Evolutionary conservation across 179 eudicot genomes (phyloP).

Genomic region (Silene coronaria): DNA sequence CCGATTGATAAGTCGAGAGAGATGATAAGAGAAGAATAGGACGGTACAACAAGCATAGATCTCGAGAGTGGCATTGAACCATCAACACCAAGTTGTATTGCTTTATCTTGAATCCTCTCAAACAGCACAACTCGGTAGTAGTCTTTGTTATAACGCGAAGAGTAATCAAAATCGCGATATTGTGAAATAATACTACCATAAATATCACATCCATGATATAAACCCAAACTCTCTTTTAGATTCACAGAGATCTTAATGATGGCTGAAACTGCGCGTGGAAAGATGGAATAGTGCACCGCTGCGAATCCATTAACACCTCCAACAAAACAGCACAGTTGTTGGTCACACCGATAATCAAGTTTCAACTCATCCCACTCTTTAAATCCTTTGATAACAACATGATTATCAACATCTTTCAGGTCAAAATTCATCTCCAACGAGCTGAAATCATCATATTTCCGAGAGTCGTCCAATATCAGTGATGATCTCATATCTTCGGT

Average conservation of each 20-base stretch:
- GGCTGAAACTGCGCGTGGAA: not conserved
- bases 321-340: not conserved
- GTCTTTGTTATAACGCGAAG: not conserved
- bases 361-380: slow-evolving; percentile 1
- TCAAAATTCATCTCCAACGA: not conserved
- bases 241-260: not conserved
- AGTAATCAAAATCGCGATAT: slow-evolving; percentile 12
- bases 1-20: not conserved
- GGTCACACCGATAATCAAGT: not conserved
- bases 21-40: slow-evolving; percentile 8
- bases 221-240: not conserved
- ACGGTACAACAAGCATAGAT: slow-evolving; percentile 7
- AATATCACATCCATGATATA: not conserved
- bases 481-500: not conserved
- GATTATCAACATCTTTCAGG: not conserved
- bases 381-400: slow-evolving; percentile 6
- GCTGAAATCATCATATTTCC: not conserved
- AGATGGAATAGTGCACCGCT: slow-evolving; percentile 7
- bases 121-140: slow-evolving; percentile 5
- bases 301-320: slow-evolving; percentile 12
- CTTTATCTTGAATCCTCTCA: not conserved
- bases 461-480: not conserved
- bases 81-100: not conserved
- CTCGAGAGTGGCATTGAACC: slow-evolving; percentile 6
- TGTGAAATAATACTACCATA: slow-evolving; percentile 1